A percentile compares a stretch with the other conserved stretches of the same genome.
Evolutionary conservation across 2,329 filamentous ascomycete genomes (phyloP).

Genomic region (Phaeophleospora eucalypticola): DNA sequence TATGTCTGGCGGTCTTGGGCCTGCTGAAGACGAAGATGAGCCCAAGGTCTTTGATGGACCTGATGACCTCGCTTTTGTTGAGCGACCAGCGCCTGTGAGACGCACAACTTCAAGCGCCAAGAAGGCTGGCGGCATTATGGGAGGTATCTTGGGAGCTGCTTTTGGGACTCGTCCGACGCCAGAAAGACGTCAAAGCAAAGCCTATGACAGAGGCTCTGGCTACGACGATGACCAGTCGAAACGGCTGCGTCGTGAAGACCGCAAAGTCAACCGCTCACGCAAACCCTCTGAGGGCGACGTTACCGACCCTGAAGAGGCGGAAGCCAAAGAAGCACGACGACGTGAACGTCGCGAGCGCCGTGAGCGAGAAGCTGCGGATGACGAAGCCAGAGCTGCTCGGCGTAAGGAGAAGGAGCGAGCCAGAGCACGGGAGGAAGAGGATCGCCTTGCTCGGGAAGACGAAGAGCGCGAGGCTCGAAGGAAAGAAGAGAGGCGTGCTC

Average conservation of each 20-base stretch:
- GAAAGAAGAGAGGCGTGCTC: conserved; percentile 25
- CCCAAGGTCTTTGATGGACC: conserved; percentile 44
- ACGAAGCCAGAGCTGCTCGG: conserved; percentile 24
- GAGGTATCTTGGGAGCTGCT: conserved; percentile 49
- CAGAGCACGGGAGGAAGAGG: conserved; percentile 29
- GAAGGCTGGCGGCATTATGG: conserved; percentile 54
- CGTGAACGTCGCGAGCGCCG: conserved; percentile 34
- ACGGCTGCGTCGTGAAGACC: conserved; percentile 35
- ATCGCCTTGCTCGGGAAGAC: conserved; percentile 27
- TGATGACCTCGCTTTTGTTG: conserved; percentile 51
- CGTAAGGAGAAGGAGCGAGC: conserved; percentile 25
- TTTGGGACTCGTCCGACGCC: conserved; percentile 29
- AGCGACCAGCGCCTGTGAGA: conserved; percentile 51
- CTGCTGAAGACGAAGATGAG: conserved; percentile 42
- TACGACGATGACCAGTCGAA: conserved; percentile 34
- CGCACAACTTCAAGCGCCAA: conserved; percentile 59
- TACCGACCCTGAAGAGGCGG: conserved; percentile 30
- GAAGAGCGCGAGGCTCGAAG: conserved; percentile 28
- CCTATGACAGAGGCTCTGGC: conserved; percentile 31
- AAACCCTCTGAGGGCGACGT: conserved; percentile 29
- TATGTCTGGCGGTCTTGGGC: conserved; percentile 36
- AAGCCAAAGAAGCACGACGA: conserved; percentile 30
- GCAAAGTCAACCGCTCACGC: conserved; percentile 31
- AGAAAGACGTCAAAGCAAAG: conserved; percentile 29
- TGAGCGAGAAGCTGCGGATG: conserved; percentile 17